A percentile compares a stretch with the other conserved stretches of the same genome.
Evolutionary conservation across 208 protist species (phyloP).

Genomic region (Acanthamoeba healyi): DNA sequence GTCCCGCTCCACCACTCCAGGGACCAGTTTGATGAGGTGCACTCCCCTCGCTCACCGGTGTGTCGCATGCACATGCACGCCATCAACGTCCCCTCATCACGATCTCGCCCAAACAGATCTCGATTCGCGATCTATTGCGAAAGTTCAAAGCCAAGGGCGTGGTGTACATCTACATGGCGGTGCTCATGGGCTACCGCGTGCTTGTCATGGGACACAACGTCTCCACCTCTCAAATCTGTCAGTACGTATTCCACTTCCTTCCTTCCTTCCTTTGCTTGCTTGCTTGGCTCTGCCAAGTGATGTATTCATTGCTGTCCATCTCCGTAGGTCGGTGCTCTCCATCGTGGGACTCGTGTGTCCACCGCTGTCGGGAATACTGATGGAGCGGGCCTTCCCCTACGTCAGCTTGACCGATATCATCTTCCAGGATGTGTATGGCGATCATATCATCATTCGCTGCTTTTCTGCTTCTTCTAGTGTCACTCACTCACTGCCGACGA

Average conservation of each 20-base stretch:
- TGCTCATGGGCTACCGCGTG: slow-evolving; percentile 51
- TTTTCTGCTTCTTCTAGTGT: not conserved
- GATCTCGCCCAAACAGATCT: slow-evolving; percentile 11
- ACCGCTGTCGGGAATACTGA: slow-evolving; percentile 56
- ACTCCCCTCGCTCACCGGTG: not conserved
- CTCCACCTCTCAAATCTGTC: slow-evolving; percentile 65
- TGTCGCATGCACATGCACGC: not conserved
- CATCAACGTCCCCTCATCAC: not conserved
- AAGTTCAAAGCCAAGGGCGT: slow-evolving; percentile 60
- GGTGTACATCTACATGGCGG: slow-evolving; percentile 44
- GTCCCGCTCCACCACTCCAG: slow-evolving; percentile 61
- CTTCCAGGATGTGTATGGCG: slow-evolving; percentile 64
- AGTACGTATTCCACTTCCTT: not conserved
- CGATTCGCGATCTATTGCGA: slow-evolving; percentile 12
- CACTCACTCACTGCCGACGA: not conserved
- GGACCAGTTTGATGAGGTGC: slow-evolving; percentile 71
- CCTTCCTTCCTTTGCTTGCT: not conserved
- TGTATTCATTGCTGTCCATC: no score
- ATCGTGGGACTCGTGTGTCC: slow-evolving; percentile 68
- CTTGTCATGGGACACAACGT: slow-evolving; percentile 75
- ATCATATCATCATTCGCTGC: no score
- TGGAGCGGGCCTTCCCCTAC: slow-evolving; percentile 69
- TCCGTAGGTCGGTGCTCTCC: slow-evolving; percentile 50
- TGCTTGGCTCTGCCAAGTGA: no score
- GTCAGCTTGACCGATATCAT: slow-evolving; percentile 58